Conservation (phyloP, 148 eudicot genomes). For the Drosera capensis region DNA sequence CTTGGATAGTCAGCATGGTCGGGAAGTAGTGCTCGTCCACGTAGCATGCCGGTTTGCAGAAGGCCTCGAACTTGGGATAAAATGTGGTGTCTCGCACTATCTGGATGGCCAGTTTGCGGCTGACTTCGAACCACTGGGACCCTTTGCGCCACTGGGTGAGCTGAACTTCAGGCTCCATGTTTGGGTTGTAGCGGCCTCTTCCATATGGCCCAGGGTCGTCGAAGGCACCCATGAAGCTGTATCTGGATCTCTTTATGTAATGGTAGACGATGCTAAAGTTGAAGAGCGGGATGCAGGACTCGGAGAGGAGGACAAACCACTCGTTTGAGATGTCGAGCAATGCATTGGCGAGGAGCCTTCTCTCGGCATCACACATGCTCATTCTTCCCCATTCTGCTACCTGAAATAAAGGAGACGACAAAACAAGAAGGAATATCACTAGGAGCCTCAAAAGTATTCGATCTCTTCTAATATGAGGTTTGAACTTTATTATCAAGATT, state of each 20-base stretch:
- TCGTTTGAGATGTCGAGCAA: conserved; percentile 70
- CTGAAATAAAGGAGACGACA: conserved; percentile 17
- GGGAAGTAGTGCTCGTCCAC: conserved; percentile 92
- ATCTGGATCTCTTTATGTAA: conserved; percentile 40
- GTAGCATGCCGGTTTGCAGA: conserved; percentile 60
- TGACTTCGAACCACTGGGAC: conserved; percentile 70
- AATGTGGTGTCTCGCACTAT: conserved; percentile 40
- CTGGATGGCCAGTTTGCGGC: conserved; percentile 40
- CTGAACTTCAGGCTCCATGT: conserved; percentile 65
- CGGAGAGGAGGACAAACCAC: conserved; percentile 60
- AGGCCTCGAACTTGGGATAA: conserved; percentile 48
- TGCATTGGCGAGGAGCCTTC: conserved; percentile 72
- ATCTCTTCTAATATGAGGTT: no score
- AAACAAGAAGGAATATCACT: background rate
- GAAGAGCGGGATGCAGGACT: conserved; percentile 71
- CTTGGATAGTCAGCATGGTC: conserved; percentile 63
- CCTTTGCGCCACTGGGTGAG: conserved; percentile 69
- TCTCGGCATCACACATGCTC: conserved; percentile 88
- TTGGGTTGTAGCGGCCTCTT: conserved; percentile 52
- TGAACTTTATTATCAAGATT: no score
- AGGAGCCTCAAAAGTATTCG: no score
- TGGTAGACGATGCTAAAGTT: conserved; percentile 42
- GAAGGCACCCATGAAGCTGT: conserved; percentile 56
- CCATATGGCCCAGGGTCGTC: conserved; percentile 70
- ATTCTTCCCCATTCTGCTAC: conserved; percentile 65